A percentile compares a stretch with the other conserved stretches of the same genome.
These are phyloP conservation scores for Cordyceps javanica DNA, from an alignment of 2,329 filamentous ascomycete species.

Conservation along the genomic window DNA sequence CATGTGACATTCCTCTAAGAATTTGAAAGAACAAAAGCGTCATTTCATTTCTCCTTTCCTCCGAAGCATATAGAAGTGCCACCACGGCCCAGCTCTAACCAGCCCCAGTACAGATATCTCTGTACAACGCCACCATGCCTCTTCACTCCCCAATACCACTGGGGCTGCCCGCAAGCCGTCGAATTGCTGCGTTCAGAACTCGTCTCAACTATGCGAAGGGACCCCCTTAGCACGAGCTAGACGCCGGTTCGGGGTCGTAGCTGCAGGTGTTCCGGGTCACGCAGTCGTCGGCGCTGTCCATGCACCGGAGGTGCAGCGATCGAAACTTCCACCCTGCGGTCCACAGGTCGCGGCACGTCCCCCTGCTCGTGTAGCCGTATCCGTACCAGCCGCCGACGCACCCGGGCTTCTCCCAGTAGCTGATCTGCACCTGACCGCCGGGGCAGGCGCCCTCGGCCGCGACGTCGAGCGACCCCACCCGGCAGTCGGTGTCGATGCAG, in stretches of 20 bases:
- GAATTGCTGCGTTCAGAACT: background rate
- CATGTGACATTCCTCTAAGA: too few relatives aligned
- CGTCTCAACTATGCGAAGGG: too few relatives aligned
- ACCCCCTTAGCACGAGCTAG: too few relatives aligned
- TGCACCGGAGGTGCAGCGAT: background rate
- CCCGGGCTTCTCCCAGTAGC: background rate
- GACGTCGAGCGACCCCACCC: background rate
- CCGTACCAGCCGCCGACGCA: background rate
- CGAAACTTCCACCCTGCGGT: background rate
- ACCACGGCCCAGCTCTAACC: too few relatives aligned
- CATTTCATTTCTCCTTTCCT: too few relatives aligned
- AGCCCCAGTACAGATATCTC: too few relatives aligned
- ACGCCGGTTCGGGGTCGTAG: background rate
- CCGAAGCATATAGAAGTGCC: too few relatives aligned
- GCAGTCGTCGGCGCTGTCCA: background rate
- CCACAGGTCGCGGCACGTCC: background rate
- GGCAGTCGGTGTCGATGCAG: background rate
- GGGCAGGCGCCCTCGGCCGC: background rate
- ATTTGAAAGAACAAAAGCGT: too few relatives aligned
- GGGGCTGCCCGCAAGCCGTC: too few relatives aligned
- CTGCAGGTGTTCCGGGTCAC: background rate
- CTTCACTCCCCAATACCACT: too few relatives aligned
- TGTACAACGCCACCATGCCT: too few relatives aligned
- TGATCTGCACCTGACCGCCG: background rate
- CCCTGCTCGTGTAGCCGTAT: background rate